Conservation (phyloP, 441 rosid species). For the Eruca vesicaria region DNA sequence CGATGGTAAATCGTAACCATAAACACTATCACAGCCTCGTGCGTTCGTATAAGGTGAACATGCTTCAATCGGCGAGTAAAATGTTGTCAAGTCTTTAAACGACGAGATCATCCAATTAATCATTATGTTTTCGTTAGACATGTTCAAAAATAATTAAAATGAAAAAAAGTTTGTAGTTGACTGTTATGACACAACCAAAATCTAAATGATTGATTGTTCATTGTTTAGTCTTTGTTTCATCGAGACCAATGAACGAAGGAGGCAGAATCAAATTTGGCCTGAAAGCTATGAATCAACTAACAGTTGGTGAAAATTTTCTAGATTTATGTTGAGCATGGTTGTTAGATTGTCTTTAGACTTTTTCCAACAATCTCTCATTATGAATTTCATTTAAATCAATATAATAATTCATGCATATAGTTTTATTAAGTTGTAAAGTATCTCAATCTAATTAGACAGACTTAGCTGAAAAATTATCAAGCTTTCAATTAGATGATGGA, state of each 20-base stretch:
- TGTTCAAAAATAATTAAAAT: background rate
- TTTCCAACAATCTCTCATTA: conserved; percentile 13
- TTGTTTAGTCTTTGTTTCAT: conserved; percentile 6
- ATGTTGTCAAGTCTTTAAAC: background rate
- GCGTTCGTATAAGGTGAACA: background rate
- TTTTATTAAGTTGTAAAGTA: background rate
- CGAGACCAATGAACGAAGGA: conserved; percentile 12
- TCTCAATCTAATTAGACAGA: conserved; percentile 1
- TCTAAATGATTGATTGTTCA: conserved; percentile 26
- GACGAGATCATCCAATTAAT: background rate
- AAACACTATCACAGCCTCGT: background rate
- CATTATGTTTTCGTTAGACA: background rate
- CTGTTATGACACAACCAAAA: conserved; percentile 31
- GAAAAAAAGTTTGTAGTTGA: conserved; percentile 37
- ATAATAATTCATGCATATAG: background rate
- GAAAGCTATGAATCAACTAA: conserved; percentile 40
- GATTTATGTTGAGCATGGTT: conserved; percentile 22
- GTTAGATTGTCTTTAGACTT: conserved; percentile 31
- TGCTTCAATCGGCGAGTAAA: background rate
- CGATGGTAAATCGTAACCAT: background rate
- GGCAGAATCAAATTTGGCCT: conserved; percentile 27
- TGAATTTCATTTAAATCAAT: background rate
- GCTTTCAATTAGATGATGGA: background rate
- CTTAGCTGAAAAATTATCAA: background rate
- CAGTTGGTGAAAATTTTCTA: conserved; percentile 33